phyloP scores from a whole-genome alignment of 2,329 filamentous ascomycete species.

The Cyphellophora europaea region DNA sequence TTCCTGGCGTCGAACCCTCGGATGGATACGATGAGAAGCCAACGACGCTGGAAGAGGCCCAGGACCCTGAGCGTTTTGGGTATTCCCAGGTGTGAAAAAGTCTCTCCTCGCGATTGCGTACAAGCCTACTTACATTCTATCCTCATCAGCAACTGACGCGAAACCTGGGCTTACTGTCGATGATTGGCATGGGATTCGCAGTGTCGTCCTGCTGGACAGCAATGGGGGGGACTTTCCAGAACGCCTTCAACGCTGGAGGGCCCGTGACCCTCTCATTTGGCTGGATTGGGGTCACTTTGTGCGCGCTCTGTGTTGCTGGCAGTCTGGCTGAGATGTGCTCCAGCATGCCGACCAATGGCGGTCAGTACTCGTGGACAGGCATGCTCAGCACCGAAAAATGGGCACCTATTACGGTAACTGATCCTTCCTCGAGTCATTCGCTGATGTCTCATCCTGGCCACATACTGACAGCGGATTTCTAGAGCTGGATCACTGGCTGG shows the following conservation, averaged over 20 bases:
- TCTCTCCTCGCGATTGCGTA: too few relatives aligned
- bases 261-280: conserved; percentile 52
- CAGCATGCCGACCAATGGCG: conserved; percentile 40
- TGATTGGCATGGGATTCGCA: conserved; percentile 28
- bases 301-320: conserved; percentile 45
- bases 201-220: conserved; percentile 29
- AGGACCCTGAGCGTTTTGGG: too few relatives aligned
- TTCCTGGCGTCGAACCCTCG: too few relatives aligned
- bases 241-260: conserved; percentile 46
- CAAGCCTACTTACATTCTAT: too few relatives aligned
- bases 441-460: too few relatives aligned
- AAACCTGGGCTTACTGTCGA: conserved; percentile 28
- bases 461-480: too few relatives aligned
- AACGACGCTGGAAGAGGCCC: too few relatives aligned
- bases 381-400: conserved; percentile 27
- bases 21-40: too few relatives aligned
- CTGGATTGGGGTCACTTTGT: conserved; percentile 44
- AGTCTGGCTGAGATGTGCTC: conserved; percentile 49
- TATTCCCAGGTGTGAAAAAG: too few relatives aligned
- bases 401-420: conserved; percentile 34
- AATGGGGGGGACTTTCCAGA: conserved; percentile 43
- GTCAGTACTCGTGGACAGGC: conserved; percentile 15
- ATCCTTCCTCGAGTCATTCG: conserved; percentile 21
- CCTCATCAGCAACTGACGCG: too few relatives aligned
- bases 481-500: background rate